Percentiles rank a stretch among this genome's conserved stretches.
These are phyloP conservation scores for Clarireedia monteithiana DNA, from an alignment of 2,329 filamentous ascomycete species.

Conservation along the genomic window DNA sequence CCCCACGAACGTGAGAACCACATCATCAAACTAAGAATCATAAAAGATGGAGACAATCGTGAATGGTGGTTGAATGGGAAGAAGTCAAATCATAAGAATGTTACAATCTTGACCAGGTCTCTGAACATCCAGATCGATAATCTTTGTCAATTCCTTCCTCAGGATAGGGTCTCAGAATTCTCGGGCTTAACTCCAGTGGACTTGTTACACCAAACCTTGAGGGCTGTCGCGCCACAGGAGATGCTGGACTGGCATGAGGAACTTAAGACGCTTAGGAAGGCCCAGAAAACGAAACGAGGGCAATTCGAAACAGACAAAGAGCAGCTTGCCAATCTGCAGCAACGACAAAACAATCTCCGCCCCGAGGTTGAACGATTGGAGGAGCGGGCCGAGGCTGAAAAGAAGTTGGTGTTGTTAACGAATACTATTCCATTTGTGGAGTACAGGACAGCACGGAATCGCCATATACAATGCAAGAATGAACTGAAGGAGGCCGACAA, in stretches of 20 bases:
- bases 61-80: constrained; percentile 71
- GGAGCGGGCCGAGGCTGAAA: constrained; percentile 63
- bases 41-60: constrained; percentile 71
- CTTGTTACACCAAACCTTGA: constrained; percentile 75
- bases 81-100: constrained; percentile 50
- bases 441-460: constrained; percentile 48
- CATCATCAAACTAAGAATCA: constrained; percentile 68
- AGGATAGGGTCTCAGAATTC: constrained; percentile 94
- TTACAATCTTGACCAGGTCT: constrained; percentile 58
- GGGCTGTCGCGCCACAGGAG: constrained; percentile 74
- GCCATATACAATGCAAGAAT: constrained; percentile 44
- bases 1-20: constrained; percentile 56
- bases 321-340: constrained; percentile 58
- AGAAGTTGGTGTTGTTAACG: constrained; percentile 57
- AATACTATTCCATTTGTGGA: constrained; percentile 57
- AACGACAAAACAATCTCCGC: constrained; percentile 63
- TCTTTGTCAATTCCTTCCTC: constrained; percentile 91
- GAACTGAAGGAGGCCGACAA: constrained; percentile 45
- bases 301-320: constrained; percentile 53
- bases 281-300: constrained; percentile 57
- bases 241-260: constrained; percentile 73
- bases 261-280: constrained; percentile 61
- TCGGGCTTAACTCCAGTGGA: constrained; percentile 75
- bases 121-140: constrained; percentile 96
- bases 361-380: constrained; percentile 77